These are phyloP conservation scores for Kluyveromyces starmeri DNA, from an alignment of 805 yeast species.

Conservation along the genomic window DNA sequence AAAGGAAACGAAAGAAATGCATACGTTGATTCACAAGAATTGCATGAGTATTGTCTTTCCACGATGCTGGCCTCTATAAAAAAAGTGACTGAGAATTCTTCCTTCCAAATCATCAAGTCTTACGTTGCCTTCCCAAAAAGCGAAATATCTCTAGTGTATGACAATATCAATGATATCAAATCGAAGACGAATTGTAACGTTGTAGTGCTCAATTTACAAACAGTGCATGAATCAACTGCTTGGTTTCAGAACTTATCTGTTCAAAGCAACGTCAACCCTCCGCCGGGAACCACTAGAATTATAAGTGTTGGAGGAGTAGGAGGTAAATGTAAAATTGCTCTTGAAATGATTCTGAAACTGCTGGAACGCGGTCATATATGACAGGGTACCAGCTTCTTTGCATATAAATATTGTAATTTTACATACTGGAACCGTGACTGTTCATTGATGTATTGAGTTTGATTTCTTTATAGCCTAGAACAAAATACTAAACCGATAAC, in stretches of 20 bases:
- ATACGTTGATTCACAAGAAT: not conserved
- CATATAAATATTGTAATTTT: not conserved
- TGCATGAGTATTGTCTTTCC: constrained; percentile 20
- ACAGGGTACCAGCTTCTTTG: not conserved
- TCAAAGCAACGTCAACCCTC: constrained; percentile 17
- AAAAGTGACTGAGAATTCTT: constrained; percentile 18
- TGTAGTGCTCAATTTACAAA: constrained; percentile 26
- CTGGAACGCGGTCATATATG: not conserved
- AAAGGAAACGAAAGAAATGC: not conserved
- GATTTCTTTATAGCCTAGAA: too few relatives aligned
- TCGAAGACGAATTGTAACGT: constrained; percentile 28
- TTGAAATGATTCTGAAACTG: constrained; percentile 14
- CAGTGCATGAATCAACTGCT: constrained; percentile 26
- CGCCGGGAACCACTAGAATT: constrained; percentile 26
- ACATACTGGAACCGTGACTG: not conserved
- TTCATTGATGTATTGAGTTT: too few relatives aligned
- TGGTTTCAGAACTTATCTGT: constrained; percentile 25
- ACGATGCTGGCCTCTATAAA: constrained; percentile 23
- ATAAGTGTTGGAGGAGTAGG: constrained; percentile 28
- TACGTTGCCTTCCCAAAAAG: constrained; percentile 28
- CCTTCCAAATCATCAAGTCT: constrained; percentile 26
- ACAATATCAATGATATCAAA: constrained; percentile 25
- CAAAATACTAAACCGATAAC: too few relatives aligned
- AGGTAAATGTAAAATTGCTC: constrained; percentile 24
- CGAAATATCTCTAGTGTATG: constrained; percentile 19